phyloP scores from a whole-genome alignment of 2,329 filamentous ascomycete genomes.

The Colletotrichum musae region DNA sequence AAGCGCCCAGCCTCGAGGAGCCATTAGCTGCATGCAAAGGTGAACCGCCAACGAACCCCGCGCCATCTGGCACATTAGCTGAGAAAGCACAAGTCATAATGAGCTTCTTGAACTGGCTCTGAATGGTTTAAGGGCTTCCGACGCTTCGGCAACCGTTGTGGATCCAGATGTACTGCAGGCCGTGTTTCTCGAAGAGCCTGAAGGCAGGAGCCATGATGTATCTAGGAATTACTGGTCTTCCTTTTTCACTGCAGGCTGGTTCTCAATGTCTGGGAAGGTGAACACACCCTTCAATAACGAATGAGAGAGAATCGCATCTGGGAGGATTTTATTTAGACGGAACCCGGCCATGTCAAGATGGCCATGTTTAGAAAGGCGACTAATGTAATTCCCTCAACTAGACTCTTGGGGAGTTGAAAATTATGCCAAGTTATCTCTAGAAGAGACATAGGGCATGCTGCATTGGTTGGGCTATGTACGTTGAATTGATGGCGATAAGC shows the following conservation, averaged over 20 bases:
- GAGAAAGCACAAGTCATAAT: conserved; percentile 31
- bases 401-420: neutral
- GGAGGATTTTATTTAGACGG: conserved; percentile 29
- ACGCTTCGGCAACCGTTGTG: conserved; percentile 40
- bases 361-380: conserved; percentile 47
- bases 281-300: conserved; percentile 52
- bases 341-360: conserved; percentile 44
- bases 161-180: conserved; percentile 32
- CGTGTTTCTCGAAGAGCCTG: conserved; percentile 23
- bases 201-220: conserved; percentile 40
- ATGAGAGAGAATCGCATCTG: conserved; percentile 55
- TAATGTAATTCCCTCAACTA: conserved; percentile 15
- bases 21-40: conserved; percentile 42
- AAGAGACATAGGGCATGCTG: too few species aligned
- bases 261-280: conserved; percentile 45
- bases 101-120: conserved; percentile 25
- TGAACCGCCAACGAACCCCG: neutral
- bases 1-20: conserved; percentile 45
- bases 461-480: too few species aligned
- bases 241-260: neutral
- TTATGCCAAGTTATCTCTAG: too few species aligned
- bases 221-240: conserved; percentile 44
- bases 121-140: conserved; percentile 38
- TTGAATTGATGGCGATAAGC: too few species aligned
- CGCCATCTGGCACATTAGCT: conserved; percentile 15